Conservation (phyloP, 352 stramenopile species). For the Pythium myriotylum region DNA sequence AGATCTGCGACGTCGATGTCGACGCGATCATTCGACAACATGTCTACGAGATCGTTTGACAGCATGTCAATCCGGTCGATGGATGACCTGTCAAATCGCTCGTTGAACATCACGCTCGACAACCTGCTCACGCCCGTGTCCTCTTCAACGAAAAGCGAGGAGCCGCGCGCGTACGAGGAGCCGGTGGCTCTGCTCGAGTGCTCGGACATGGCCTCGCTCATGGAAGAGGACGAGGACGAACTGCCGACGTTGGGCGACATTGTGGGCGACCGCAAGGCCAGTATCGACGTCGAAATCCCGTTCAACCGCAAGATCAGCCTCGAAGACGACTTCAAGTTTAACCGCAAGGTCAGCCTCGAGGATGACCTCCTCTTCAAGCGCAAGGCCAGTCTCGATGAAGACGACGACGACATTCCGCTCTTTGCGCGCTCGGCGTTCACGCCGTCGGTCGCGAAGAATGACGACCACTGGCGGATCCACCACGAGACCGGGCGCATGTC, state of each 20-base stretch:
- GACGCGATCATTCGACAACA: constrained; percentile 9
- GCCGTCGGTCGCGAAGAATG: constrained; percentile 18
- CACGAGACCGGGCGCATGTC: constrained; percentile 22
- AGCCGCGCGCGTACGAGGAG: constrained; percentile 10
- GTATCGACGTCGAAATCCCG: constrained; percentile 10
- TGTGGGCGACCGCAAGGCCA: constrained; percentile 20
- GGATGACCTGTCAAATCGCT: constrained; percentile 1
- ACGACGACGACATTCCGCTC: not conserved
- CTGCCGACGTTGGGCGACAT: constrained; percentile 23
- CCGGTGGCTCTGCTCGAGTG: constrained; percentile 18
- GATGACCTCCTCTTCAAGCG: constrained; percentile 19
- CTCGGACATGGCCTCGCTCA: constrained; percentile 20
- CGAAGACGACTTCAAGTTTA: constrained; percentile 10
- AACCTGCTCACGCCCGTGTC: constrained; percentile 24
- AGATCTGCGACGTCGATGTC: not conserved
- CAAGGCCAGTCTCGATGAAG: constrained; percentile 22
- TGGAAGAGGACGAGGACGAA: constrained; percentile 26
- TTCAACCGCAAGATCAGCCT: constrained; percentile 24
- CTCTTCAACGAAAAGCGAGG: not conserved
- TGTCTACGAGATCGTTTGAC: constrained; percentile 10
- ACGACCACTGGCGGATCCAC: constrained; percentile 17
- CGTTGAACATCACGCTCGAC: constrained; percentile 1
- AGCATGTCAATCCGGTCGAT: constrained; percentile 9
- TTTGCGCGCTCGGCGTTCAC: constrained; percentile 21
- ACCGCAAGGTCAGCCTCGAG: constrained; percentile 25